Evolutionary conservation across 2,329 filamentous ascomycete species (phyloP), one percentile per base, ranked within the genome.

Genomic region (Fusarium agapanthi): DNA sequence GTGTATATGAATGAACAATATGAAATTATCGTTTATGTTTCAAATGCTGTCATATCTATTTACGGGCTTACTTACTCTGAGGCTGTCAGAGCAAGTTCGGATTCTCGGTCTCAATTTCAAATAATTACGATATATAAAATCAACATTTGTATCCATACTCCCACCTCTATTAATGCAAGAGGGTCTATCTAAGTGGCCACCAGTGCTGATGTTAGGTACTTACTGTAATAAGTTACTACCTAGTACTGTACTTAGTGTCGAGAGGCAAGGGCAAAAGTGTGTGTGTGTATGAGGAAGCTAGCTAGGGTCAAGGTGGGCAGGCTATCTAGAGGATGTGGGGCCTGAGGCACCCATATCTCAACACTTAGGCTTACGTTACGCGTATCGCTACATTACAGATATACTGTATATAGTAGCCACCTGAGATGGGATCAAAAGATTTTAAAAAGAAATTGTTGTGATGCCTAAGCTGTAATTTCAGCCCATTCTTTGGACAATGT

Each of bases 381-480:
- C 34, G 40, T 15, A 35, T 37, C 12, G 41, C 55, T 32, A 24
- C 55, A 15, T 37, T 14, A 14, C 18, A 57, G 22, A 48, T 34
- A 51, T 26, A 35, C n/a, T 20, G n/a, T 34, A n/a, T 48, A 26
- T n/a, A 20, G 20, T 24, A 20, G 24, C 20, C 20, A 48, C 30
- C 30, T 18, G 34, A 37, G 26, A n/a, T 37, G 18, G 28, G 15
- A 28, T 48, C 24, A 35, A 22, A 55, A 34, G 30, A 26, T 18
- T 30, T 20, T 9, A 18, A n/a, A 16, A 48, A 35, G 20, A 26
- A 57, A 50, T 28, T 11, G 9, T 37, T 37, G 37, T 56, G 38
- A 32, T 54, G 37, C 58, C 45, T n/a, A 64, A 65, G 30, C 40
- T 56, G 60, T 26, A 65, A 65, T 65, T 65, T 65, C 60, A 58